A percentile compares a stretch with the other conserved stretches of the same genome.
These are phyloP conservation scores for Vinca minor DNA, from an alignment of 257 asterid species.

Conservation along the genomic window DNA sequence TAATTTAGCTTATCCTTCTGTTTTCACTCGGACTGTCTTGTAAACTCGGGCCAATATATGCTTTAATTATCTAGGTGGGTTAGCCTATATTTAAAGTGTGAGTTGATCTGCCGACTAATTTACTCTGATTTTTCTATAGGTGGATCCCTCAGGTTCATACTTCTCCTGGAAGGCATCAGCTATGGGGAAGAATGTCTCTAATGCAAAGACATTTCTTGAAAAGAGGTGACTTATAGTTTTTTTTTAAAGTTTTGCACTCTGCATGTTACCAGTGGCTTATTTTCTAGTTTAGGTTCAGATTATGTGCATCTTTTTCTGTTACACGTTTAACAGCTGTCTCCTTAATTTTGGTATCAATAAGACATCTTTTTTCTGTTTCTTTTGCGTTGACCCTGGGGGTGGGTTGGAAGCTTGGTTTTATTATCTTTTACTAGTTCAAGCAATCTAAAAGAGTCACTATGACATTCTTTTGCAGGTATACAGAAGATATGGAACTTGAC, in stretches of 20 bases:
- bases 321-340: too few species aligned
- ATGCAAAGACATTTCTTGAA: slow-evolving; percentile 95
- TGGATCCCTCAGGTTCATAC: slow-evolving; percentile 98
- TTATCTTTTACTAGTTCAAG: background rate
- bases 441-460: background rate
- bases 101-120: background rate
- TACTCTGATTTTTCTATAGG: slow-evolving; percentile 28
- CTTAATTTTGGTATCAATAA: too few species aligned
- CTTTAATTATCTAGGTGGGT: background rate
- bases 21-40: background rate
- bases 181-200: slow-evolving; percentile 98
- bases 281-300: background rate
- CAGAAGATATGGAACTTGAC: slow-evolving; percentile 97
- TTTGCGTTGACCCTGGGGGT: background rate
- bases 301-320: too few species aligned
- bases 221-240: slow-evolving; percentile 48
- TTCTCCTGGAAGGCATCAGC: slow-evolving; percentile 99
- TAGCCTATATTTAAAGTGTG: background rate
- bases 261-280: background rate
- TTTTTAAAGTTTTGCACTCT: background rate
- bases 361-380: too few species aligned
- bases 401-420: background rate
- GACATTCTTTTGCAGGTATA: slow-evolving; percentile 49
- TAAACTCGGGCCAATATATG: background rate
- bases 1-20: slow-evolving; percentile 11